Base-by-base conservation (phyloP, 306 rosid species). In the Quercus cerris region DNA sequence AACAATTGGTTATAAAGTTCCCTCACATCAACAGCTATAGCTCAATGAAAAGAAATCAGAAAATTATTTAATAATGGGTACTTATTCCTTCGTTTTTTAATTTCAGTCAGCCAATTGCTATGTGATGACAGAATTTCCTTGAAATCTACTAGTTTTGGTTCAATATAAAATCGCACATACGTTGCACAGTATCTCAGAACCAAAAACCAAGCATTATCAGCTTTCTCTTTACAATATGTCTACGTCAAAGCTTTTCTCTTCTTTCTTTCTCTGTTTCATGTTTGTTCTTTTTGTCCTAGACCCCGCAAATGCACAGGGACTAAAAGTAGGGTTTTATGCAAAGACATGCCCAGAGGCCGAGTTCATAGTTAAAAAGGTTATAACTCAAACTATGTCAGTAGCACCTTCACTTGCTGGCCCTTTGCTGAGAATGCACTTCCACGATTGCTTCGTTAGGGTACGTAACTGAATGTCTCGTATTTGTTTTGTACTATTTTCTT, bases 361-460 rank as follows among this genome's bases (percentile, higher is more conserved):
- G 72, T 38, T 20, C 31, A 76, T 82, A n/a, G 72, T 84, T 6
- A 38, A 59, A 19, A 20, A 56, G 54, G 78, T 84, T 1, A 75
- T 83, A 0, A 15, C n/a, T 18, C 11, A 22, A 4, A 84, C 58
- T 63, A 5, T 87, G 8, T 71, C 73, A 18, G 19, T 49, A 44
- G 31, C 71, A 5, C 83, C 88, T 23, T 25, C 80, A 7, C 77
- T 87, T 38, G 87, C 87, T 5, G 87, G 86, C 44, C 57, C 85
- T 70, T 69, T 85, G 30, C 28, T 87, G 70, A 85, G 90, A 52
- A 52, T 84, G 85, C 86, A 84, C 25, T 87, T 68, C 64, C 90
- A 87, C 44, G 88, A 87, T 75, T 84, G 88, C 61, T 87, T 84
- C 52, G 85, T 84, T 51, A 80, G 85, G 85, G 90, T 87, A 80